These are phyloP conservation scores for Sphagnum magellanicum DNA, from an alignment of 228 moss, liverwort and hornwort genomes.

Conservation along the genomic window DNA sequence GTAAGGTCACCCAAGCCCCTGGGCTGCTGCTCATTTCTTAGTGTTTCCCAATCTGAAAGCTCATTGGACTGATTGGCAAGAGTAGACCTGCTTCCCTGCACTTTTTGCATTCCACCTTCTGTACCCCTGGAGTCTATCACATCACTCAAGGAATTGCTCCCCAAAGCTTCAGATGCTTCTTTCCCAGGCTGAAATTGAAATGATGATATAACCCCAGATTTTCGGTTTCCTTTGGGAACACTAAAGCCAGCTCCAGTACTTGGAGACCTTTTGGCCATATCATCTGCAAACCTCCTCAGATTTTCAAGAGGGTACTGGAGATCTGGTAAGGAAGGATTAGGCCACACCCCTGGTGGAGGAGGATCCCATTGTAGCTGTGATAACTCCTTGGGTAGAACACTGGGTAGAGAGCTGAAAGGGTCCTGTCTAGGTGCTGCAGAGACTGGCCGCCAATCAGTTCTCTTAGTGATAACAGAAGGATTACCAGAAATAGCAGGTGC, in stretches of 20 bases:
- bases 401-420: conserved; percentile 1
- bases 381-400: conserved; percentile 7
- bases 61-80: conserved; percentile 4
- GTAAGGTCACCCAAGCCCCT: conserved; percentile 2
- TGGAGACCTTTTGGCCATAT: background rate
- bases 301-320: conserved; percentile 10
- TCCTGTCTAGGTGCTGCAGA: conserved; percentile 14
- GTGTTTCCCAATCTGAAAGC: conserved; percentile 16
- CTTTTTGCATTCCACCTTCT: conserved; percentile 2
- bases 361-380: conserved; percentile 22
- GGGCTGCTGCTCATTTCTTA: conserved; percentile 4
- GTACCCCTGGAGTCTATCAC: background rate
- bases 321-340: conserved; percentile 12
- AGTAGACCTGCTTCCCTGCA: background rate
- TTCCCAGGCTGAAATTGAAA: conserved; percentile 13
- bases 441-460: conserved; percentile 10
- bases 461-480: conserved; percentile 7
- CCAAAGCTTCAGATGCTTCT: conserved; percentile 1
- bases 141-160: too few species aligned
- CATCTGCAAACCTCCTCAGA: conserved; percentile 6
- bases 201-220: conserved; percentile 1
- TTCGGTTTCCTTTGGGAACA: conserved; percentile 14
- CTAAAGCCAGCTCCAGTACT: background rate
- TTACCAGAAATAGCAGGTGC: conserved; percentile 2
- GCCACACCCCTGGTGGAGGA: conserved; percentile 10